Evolutionary conservation across 2,329 filamentous ascomycete species (phyloP).

Genomic region (Parafenestella ontariensis): DNA sequence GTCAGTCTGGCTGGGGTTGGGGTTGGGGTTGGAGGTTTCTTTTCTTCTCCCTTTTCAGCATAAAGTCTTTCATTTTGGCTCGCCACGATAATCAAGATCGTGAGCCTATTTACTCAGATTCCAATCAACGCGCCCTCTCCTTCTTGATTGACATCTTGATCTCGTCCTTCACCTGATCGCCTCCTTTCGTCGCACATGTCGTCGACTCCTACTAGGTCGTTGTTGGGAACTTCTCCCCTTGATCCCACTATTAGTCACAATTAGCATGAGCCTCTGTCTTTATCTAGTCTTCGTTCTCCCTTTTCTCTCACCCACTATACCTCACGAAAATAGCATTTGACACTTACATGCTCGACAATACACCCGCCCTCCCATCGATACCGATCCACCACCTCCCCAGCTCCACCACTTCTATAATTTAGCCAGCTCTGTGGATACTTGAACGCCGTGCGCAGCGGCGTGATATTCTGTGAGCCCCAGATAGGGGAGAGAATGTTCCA

Average conservation of each 20-base stretch:
- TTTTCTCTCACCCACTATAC: neutral
- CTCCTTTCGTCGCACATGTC: neutral
- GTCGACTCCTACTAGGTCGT: neutral
- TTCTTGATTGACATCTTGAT: neutral
- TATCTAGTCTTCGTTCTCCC: neutral
- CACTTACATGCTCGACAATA: slow-evolving; percentile 43
- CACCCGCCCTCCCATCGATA: slow-evolving; percentile 42
- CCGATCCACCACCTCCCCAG: slow-evolving; percentile 37
- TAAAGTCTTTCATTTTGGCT: neutral
- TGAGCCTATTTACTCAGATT: neutral
- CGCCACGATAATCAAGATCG: neutral
- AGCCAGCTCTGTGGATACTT: slow-evolving; percentile 33
- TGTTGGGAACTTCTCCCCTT: slow-evolving; percentile 28
- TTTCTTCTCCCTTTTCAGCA: neutral
- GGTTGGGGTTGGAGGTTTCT: too few species aligned
- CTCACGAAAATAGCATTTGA: neutral
- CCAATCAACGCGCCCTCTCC: neutral
- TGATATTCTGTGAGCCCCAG: slow-evolving; percentile 32
- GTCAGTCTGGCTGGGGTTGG: too few species aligned
- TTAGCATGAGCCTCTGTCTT: neutral
- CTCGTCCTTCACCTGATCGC: neutral
- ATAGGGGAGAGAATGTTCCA: slow-evolving; percentile 35
- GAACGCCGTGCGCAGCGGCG: slow-evolving; percentile 30
- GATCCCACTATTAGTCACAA: slow-evolving; percentile 30
- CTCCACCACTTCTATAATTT: slow-evolving; percentile 31